These are phyloP conservation scores for Pulveroboletus sp. DNA, from an alignment of 1,284 basidiomycete genomes.

Conservation along the genomic window DNA sequence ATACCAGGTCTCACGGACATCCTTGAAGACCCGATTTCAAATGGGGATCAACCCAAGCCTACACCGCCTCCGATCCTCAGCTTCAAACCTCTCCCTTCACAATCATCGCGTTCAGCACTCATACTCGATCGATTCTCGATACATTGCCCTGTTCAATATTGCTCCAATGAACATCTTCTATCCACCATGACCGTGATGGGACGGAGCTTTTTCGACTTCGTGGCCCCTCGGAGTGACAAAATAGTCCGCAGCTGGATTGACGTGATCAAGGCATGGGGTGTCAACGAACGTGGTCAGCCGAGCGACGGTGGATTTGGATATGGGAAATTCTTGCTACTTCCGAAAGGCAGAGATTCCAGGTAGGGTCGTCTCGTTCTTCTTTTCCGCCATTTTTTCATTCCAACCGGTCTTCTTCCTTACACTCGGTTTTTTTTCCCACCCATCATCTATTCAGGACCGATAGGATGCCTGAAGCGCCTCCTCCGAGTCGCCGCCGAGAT, in stretches of 20 bases:
- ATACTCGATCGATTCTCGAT: constrained; percentile 73
- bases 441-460: constrained; percentile 22
- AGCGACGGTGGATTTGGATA: constrained; percentile 81
- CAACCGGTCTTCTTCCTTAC: neutral
- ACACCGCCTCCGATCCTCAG: constrained; percentile 37
- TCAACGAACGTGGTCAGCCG: constrained; percentile 75
- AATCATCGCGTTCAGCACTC: constrained; percentile 68
- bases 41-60: constrained; percentile 4
- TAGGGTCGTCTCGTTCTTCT: constrained; percentile 1
- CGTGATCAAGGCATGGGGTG: constrained; percentile 74
- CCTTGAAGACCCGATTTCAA: constrained; percentile 2
- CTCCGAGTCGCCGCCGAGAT: constrained; percentile 32
- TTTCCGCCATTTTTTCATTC: neutral
- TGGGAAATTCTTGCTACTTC: constrained; percentile 60
- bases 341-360: constrained; percentile 62
- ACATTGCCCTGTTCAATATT: constrained; percentile 63
- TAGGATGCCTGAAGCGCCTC: constrained; percentile 20
- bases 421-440: neutral
- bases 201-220: constrained; percentile 75
- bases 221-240: constrained; percentile 57
- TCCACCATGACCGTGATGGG: constrained; percentile 56
- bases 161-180: constrained; percentile 69
- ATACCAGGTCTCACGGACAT: constrained; percentile 21
- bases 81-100: constrained; percentile 60
- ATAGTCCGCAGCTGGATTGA: constrained; percentile 70